A percentile compares a stretch with the other conserved stretches of the same genome.
phyloP scores from a whole-genome alignment of 1,284 basidiomycete genomes.

The Amylostereum chailletii region DNA sequence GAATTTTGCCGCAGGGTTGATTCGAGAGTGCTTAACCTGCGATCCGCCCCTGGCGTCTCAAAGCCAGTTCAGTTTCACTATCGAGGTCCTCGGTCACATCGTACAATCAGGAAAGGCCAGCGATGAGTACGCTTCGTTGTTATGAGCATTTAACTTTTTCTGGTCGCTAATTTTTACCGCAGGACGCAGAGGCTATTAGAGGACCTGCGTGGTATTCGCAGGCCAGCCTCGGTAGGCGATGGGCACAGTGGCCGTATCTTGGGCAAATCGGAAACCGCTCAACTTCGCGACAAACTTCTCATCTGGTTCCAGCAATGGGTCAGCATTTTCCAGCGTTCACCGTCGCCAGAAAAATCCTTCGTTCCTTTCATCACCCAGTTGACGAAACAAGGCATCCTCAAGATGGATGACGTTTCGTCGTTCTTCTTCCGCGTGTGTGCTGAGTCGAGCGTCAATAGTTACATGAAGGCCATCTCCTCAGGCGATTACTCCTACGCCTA shows the following conservation, averaged over 20 bases:
- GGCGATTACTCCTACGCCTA: constrained; percentile 78
- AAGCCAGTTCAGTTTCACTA: constrained; percentile 72
- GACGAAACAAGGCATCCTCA: constrained; percentile 93
- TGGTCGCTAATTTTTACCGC: constrained; percentile 8
- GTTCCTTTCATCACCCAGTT: constrained; percentile 96
- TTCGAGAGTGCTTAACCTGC: constrained; percentile 79
- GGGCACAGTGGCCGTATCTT: constrained; percentile 38
- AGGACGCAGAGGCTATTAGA: constrained; percentile 58
- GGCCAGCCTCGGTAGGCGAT: constrained; percentile 27
- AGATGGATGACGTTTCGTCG: constrained; percentile 92
- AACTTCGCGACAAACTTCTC: constrained; percentile 62
- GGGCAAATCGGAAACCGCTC: constrained; percentile 61
- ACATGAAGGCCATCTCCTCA: constrained; percentile 77
- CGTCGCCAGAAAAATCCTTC: constrained; percentile 89
- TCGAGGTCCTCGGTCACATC: constrained; percentile 75
- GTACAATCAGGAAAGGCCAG: constrained; percentile 70
- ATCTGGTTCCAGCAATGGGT: constrained; percentile 93
- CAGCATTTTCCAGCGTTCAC: constrained; percentile 85
- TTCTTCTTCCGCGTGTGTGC: constrained; percentile 99
- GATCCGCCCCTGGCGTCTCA: constrained; percentile 76
- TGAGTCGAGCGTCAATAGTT: constrained; percentile 89
- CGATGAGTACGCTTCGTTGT: constrained; percentile 54
- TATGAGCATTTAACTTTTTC: background rate
- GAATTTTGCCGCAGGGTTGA: constrained; percentile 78
- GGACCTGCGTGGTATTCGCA: constrained; percentile 60